Evolutionary conservation across 2,329 filamentous ascomycete species (phyloP), one percentile per base, ranked within the genome.

Genomic region (Fusarium virguliforme): DNA sequence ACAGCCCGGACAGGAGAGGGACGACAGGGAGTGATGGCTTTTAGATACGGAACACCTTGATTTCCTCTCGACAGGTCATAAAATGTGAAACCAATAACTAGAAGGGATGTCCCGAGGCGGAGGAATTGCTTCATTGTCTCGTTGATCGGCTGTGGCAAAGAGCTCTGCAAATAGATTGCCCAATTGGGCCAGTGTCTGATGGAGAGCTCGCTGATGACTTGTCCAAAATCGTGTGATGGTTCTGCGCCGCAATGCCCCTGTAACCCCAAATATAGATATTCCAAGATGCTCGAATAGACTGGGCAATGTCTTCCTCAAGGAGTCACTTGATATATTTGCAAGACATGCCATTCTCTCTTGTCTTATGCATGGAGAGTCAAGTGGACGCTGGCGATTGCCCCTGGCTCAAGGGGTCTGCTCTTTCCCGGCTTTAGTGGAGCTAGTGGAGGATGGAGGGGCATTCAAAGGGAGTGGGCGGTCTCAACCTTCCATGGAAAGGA

Each of bases 141-240:
- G 7, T 12, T 41, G 28, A n/a, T 54, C 55, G 32, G 35, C 30
- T 37, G 60, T 67, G 60, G 64, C 67, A 64, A 64, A 53, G 35
- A 56, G 64, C 34, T 67, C 35, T 51, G 48, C 63, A 57, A 35
- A n/a, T 57, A 50, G 22, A 55, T 57, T 67, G 53, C 66, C 64
- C 6, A 55, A 67, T 67, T 10, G 34, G 46, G 62, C 6, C 28
- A 18, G 34, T 46, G 48, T 22, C 30, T 35, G 26, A 63, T 40
- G 30, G 53, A 59, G 60, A 56, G 60, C 28, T 59, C 18, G 41
- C 8, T 18, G 40, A 35, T 58, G 30, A 37, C 40, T 22, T 48
- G 24, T n/a, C 41, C 22, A 13, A 59, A 43, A 32, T 57, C 54
- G 54, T 57, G 38, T 30, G 12, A 50, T 50, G 56, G 18, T 50